A percentile compares a stretch with the other conserved stretches of the same genome.
Conservation (phyloP, 2,329 filamentous ascomycete genomes). For the Aureobasidium sp. region DNA sequence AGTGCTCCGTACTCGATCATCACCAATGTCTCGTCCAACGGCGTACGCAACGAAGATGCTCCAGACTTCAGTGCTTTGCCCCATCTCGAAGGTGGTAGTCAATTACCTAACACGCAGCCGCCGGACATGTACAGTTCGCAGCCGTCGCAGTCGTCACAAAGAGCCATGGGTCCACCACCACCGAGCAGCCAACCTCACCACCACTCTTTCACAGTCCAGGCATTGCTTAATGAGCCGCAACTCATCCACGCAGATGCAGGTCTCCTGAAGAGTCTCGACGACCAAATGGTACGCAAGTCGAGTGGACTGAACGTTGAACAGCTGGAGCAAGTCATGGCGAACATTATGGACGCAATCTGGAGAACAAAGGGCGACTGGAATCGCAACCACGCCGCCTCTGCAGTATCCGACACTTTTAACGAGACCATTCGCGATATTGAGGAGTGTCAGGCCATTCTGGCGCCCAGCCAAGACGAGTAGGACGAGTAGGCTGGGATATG, state of each 20-base stretch:
- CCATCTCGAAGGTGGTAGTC: slow-evolving; percentile 40
- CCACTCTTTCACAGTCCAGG: slow-evolving; percentile 26
- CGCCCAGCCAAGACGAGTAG: slow-evolving; percentile 30
- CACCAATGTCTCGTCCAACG: slow-evolving; percentile 46
- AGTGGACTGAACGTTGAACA: slow-evolving; percentile 83
- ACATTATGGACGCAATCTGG: slow-evolving; percentile 89
- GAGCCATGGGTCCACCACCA: slow-evolving; percentile 25
- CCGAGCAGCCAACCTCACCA: slow-evolving; percentile 21
- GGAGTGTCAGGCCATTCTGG: slow-evolving; percentile 36
- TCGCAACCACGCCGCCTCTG: slow-evolving; percentile 59
- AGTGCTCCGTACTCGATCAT: slow-evolving; percentile 44
- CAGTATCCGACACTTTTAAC: slow-evolving; percentile 64
- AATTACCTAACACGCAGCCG: slow-evolving; percentile 57
- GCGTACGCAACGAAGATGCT: slow-evolving; percentile 39
- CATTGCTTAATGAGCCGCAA: slow-evolving; percentile 33
- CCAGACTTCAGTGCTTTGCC: slow-evolving; percentile 48
- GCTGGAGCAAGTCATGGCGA: slow-evolving; percentile 83
- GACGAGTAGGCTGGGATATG: not conserved
- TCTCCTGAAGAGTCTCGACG: slow-evolving; percentile 50
- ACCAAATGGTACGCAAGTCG: slow-evolving; percentile 56
- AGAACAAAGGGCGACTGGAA: slow-evolving; percentile 71
- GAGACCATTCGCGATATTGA: slow-evolving; percentile 62
- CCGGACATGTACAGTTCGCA: slow-evolving; percentile 25
- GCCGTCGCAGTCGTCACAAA: slow-evolving; percentile 27
- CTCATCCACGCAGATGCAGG: slow-evolving; percentile 38